Evolutionary conservation across 2,329 filamentous ascomycete species (phyloP).

Genomic region (Botrytis byssoidea): DNA sequence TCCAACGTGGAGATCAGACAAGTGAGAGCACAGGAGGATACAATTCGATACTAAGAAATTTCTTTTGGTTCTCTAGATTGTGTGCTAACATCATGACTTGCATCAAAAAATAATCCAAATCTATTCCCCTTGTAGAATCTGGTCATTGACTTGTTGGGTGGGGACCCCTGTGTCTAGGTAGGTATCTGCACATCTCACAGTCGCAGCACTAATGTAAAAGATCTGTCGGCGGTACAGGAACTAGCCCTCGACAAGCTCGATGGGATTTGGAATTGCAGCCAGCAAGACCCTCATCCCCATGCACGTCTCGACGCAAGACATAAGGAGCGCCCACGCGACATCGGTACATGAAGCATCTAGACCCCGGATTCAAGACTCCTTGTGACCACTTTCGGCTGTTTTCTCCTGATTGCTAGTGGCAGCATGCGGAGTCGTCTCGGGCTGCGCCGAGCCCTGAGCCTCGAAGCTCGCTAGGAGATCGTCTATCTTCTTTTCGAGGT

Average conservation of each 20-base stretch:
- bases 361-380: not conserved
- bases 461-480: conserved; percentile 52
- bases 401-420: not conserved
- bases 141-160: not conserved
- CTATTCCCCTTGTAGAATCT: not conserved
- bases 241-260: not conserved
- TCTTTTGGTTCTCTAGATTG: not conserved
- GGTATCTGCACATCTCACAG: not conserved
- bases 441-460: conserved; percentile 24
- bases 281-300: not conserved
- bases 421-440: not conserved
- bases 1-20: not conserved
- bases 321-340: not conserved
- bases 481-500: conserved; percentile 55
- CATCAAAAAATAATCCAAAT: not conserved
- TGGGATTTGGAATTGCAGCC: no score
- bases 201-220: not conserved
- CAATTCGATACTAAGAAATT: not conserved
- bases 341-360: not conserved
- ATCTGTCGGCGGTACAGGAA: not conserved
- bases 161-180: not conserved
- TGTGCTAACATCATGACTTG: not conserved
- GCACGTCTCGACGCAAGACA: not conserved
- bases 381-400: not conserved
- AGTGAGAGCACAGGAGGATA: not conserved